Evolutionary conservation across 1,139 yeast species (phyloP).

Genomic region (Tardiomyces blankii): DNA sequence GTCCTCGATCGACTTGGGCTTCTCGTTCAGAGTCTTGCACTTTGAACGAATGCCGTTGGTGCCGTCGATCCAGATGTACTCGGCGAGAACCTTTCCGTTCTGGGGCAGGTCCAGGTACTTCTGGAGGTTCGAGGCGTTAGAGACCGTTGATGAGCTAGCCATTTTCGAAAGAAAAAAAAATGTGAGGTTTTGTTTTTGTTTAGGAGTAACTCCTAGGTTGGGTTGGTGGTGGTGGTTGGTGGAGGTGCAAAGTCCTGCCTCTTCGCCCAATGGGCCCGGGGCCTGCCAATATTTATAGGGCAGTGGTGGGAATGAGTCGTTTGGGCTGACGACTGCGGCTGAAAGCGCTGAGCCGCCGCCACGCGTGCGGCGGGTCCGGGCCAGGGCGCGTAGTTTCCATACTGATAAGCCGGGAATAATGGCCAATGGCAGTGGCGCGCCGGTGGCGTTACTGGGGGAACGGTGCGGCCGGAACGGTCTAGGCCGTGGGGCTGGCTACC

Average conservation of each 20-base stretch:
- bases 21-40: constrained; percentile 71
- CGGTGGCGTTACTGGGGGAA: background rate
- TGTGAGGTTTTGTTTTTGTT: too few species aligned
- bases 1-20: constrained; percentile 66
- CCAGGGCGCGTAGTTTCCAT: background rate
- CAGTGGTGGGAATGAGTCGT: background rate
- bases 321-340: background rate
- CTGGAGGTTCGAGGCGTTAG: constrained; percentile 31
- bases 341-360: too few species aligned
- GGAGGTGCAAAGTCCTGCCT: background rate
- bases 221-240: too few species aligned
- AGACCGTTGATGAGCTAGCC: background rate
- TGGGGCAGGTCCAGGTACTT: constrained; percentile 81
- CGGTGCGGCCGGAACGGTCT: background rate
- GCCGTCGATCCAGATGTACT: constrained; percentile 96
- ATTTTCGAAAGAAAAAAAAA: too few species aligned
- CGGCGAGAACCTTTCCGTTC: constrained; percentile 81
- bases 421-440: background rate
- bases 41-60: constrained; percentile 88
- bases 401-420: background rate
- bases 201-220: too few species aligned
- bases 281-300: background rate
- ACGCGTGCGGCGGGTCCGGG: background rate
- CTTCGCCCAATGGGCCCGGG: too few species aligned
- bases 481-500: too few species aligned